A percentile compares a stretch with the other conserved stretches of the same genome.
These are phyloP conservation scores for Debaryomyces sp. DNA, from an alignment of 1,139 yeast genomes.

Conservation along the genomic window DNA sequence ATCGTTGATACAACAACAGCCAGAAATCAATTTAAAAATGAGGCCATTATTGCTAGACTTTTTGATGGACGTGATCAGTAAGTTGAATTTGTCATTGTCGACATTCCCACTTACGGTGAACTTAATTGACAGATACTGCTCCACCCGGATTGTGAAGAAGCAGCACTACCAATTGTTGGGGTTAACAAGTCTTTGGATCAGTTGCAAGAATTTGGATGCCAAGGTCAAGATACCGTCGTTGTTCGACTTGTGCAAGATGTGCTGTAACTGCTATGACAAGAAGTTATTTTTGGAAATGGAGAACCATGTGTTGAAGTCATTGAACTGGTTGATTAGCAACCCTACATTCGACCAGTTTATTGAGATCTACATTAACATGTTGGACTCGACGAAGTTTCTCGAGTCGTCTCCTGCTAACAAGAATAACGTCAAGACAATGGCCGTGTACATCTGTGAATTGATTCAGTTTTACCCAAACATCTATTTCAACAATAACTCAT, in stretches of 20 bases:
- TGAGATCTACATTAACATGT: slow-evolving; percentile 50
- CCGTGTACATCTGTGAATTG: slow-evolving; percentile 65
- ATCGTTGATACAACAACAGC: slow-evolving; percentile 50
- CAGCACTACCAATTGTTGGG: slow-evolving; percentile 70
- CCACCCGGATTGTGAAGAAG: slow-evolving; percentile 51
- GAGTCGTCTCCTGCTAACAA: slow-evolving; percentile 28
- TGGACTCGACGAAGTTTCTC: slow-evolving; percentile 21
- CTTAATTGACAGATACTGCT: slow-evolving; percentile 55
- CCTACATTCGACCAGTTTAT: slow-evolving; percentile 66
- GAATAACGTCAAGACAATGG: slow-evolving; percentile 55
- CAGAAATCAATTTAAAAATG: slow-evolving; percentile 53
- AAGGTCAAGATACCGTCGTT: slow-evolving; percentile 66
- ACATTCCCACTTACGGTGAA: slow-evolving; percentile 60
- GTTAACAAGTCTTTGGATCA: slow-evolving; percentile 71
- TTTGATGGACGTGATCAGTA: slow-evolving; percentile 55
- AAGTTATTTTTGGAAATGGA: slow-evolving; percentile 69
- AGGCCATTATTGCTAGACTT: slow-evolving; percentile 54
- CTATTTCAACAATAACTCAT: slow-evolving; percentile 55
- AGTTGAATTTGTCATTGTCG: slow-evolving; percentile 49
- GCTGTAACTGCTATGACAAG: slow-evolving; percentile 65
- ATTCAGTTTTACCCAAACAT: slow-evolving; percentile 64
- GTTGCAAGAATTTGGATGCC: slow-evolving; percentile 70
- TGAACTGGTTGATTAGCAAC: slow-evolving; percentile 57
- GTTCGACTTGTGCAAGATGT: slow-evolving; percentile 57
- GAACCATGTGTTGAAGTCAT: slow-evolving; percentile 60